Base-by-base conservation (phyloP, 495 filamentous ascomycete genomes). In the Penicillium salamii region DNA sequence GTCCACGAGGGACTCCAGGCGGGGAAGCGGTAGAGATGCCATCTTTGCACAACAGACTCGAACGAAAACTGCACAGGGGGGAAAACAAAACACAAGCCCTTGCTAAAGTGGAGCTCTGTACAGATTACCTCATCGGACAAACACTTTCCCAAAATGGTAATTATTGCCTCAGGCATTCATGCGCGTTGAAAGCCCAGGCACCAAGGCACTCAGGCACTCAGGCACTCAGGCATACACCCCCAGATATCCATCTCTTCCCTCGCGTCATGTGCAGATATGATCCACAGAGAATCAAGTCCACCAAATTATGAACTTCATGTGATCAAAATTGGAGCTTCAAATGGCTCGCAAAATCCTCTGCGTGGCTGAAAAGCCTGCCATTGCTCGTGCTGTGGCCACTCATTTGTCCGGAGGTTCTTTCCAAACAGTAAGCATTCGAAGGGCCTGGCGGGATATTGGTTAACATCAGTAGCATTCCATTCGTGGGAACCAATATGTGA, bases 351-450 rank as follows among this genome's bases (percentile, higher is more conserved):
- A 77, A 66, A 83, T 95, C 52, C 78, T 98, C 20, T 97, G 95
- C 62, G 91, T 98, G 54, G 93, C 93, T 47, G 93, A 98, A 63
- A 98, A 98, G 71, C 91, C 91, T 44, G 91, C 91, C 28, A 97
- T 98, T 49, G 87, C 93, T 42, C 96, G 90, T 69, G 89, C 93
- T 36, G 95, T 98, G 42, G 87, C 93, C 26, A 79, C 83, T 42
- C 92, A 97, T 71, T 77, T 98, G 40, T 85, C 86, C 17, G 90
- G 90, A 43, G 88, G 89, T 39, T 67, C 74, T 20, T 78, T 84
- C 45, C 78, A 80, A 63, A 83, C 78, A 32, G 91, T 95, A 73
- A 67, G 83, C 80, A 38, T 33, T 33, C 18, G 42, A 26, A 45
- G 37, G 54, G 57, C 49, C 54, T 70, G 39, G n/a, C 14, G 6